phyloP scores from a whole-genome alignment of 768 basidiomycete species.

The Lactarius akahatsu region DNA sequence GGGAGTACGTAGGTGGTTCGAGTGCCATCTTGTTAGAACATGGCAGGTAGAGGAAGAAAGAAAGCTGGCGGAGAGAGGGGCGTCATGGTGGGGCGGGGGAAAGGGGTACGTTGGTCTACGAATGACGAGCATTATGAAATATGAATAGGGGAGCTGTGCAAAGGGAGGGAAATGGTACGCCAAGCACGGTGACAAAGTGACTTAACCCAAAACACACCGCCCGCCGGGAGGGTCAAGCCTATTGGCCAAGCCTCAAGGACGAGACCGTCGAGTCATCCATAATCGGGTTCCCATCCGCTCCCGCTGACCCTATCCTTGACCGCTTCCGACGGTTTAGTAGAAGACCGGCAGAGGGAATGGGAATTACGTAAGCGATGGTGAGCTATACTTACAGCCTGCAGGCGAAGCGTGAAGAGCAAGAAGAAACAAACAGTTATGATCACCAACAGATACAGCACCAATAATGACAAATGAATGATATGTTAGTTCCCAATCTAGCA shows the following conservation, averaged over 20 bases:
- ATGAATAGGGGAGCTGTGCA: constrained; percentile 8
- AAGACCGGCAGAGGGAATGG: background rate
- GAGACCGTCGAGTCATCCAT: constrained; percentile 7
- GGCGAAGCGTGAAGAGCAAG: background rate
- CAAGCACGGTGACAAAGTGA: constrained; percentile 1
- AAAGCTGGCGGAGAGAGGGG: background rate
- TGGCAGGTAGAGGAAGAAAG: background rate
- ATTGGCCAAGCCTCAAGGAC: background rate
- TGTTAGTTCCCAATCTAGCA: constrained; percentile 1
- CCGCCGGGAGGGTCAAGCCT: background rate
- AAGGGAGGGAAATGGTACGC: background rate
- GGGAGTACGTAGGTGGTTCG: constrained; percentile 52
- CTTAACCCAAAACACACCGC: background rate
- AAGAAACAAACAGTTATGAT: background rate
- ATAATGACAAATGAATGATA: constrained; percentile 4
- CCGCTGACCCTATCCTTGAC: background rate
- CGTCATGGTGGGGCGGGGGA: constrained; percentile 12
- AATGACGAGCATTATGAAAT: background rate
- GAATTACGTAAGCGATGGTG: background rate
- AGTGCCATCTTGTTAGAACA: background rate
- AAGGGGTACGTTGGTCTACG: constrained; percentile 4
- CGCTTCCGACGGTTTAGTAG: background rate
- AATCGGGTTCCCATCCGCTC: background rate
- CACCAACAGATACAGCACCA: constrained; percentile 5
- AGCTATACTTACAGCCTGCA: background rate